Base-by-base conservation (phyloP, 192 early-diverging fungal genomes). In the Geranomyces variabilis region DNA sequence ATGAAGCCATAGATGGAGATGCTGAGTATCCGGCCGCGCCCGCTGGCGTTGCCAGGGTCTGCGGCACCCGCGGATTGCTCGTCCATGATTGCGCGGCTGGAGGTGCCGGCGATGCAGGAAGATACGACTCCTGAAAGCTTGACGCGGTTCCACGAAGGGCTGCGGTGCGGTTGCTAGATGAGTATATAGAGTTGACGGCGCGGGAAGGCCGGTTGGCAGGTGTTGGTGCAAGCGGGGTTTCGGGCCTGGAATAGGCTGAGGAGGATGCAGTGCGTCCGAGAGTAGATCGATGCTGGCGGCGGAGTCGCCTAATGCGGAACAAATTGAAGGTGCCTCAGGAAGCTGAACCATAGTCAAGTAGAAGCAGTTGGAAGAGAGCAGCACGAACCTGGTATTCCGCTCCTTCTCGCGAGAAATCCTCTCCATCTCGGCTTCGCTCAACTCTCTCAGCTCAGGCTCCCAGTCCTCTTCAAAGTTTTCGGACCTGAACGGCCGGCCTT, bases 391-490 rank as follows among this genome's bases (percentile, higher is more conserved):
- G 17, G 70, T 70, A 48, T 62, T 58, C 10, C 78, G 73, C 26
- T 81, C 77, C 51, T 75, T 70, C 29, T 81, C 78, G 29, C 64
- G 77, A 12, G n/a, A 13, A n/a, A 81, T 67, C 59, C 64, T 26
- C 19, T 72, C 78, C 14, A 81, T 41, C 34, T 79, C 78, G 13
- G 29, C 22, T 44, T 80, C 72, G 48, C 48, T 69, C 49, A 81
- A 44, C 63, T 73, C 60, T 24, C 67, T 9, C 46, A 81, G 53
- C 34, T 77, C 70, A 15, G 75, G 75, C 34, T 80, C 78, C 78
- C 77, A 81, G 17, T 75, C 72, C 30, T 81, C 75, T n/a, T 81
- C 75, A 19, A 61, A 31, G 22, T 71, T 66, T 24, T 77, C 69
- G 21, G 45, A 21, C 31, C 75, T 33, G 56, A 77, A 79, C 0